phyloP scores from a whole-genome alignment of 441 rosid genomes.

The Kokia cookei region DNA sequence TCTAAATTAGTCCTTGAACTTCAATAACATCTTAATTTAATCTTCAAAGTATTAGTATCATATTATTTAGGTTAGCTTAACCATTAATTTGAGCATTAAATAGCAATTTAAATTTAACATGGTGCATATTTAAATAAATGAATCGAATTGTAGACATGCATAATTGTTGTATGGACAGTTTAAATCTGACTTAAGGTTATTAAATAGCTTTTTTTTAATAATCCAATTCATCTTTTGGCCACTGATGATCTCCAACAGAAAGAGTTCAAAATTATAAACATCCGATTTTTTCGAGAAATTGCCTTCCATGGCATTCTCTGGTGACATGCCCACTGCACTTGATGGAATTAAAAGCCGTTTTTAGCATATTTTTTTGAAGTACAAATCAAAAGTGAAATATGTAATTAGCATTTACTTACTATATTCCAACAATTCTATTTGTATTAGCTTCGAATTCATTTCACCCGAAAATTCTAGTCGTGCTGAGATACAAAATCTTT shows the following conservation, averaged over 20 bases:
- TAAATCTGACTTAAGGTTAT: no score
- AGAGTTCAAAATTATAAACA: slow-evolving; percentile 11
- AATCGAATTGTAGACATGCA: no score
- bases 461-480: slow-evolving; percentile 8
- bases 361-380: background rate
- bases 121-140: no score
- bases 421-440: background rate
- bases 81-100: no score
- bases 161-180: no score
- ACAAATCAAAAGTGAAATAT: background rate
- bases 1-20: background rate
- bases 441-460: slow-evolving; percentile 8
- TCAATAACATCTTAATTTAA: no score
- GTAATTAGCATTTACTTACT: background rate
- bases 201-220: background rate
- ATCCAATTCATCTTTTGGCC: background rate
- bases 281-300: slow-evolving; percentile 11
- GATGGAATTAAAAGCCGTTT: background rate
- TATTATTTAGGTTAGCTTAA: no score
- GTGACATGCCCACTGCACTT: slow-evolving; percentile 6
- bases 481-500: slow-evolving; percentile 7
- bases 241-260: slow-evolving; percentile 7
- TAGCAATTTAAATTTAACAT: no score
- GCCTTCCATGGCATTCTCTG: slow-evolving; percentile 8
- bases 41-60: no score